A percentile compares a stretch with the other conserved stretches of the same genome.
Conservation (phyloP, 768 basidiomycete species). For the Royoungia palumana region DNA sequence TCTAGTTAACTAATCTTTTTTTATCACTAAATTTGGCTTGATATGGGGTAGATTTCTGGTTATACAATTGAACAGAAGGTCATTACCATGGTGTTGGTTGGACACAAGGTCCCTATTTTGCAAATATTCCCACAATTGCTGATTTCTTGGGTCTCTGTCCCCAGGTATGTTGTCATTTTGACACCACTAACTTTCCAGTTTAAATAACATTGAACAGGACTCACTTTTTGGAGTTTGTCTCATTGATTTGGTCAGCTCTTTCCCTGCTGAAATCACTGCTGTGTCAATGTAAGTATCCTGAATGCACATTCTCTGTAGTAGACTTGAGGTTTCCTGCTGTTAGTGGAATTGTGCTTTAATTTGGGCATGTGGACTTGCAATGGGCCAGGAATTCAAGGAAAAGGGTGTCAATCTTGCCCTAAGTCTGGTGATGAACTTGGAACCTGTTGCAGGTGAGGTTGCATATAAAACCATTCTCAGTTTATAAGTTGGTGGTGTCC, state of each 20-base stretch:
- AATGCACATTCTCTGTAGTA: background rate
- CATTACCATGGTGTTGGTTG: conserved; percentile 53
- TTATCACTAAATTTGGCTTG: background rate
- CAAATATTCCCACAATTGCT: conserved; percentile 55
- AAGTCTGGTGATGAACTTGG: conserved; percentile 86
- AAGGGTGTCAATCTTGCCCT: conserved; percentile 85
- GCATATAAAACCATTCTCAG: conserved; percentile 79
- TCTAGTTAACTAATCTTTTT: no score
- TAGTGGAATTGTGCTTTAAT: conserved; percentile 79
- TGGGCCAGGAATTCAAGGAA: conserved; percentile 79
- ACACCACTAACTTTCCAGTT: background rate
- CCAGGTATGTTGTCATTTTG: conserved; percentile 40
- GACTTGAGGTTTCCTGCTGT: background rate
- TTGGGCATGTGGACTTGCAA: conserved; percentile 67
- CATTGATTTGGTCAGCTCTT: conserved; percentile 69
- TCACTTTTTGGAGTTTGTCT: conserved; percentile 79
- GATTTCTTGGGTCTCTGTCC: conserved; percentile 69
- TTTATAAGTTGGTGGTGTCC: conserved; percentile 74
- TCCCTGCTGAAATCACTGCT: conserved; percentile 81
- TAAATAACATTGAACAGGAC: conserved; percentile 39
- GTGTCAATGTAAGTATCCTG: conserved; percentile 65
- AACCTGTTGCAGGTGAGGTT: conserved; percentile 69
- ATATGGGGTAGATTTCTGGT: conserved; percentile 35
- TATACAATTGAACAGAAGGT: conserved; percentile 64
- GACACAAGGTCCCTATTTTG: conserved; percentile 61